Evolutionary conservation across 2,329 filamentous ascomycete genomes (phyloP).

Genomic region (Clonostachys rosea): DNA sequence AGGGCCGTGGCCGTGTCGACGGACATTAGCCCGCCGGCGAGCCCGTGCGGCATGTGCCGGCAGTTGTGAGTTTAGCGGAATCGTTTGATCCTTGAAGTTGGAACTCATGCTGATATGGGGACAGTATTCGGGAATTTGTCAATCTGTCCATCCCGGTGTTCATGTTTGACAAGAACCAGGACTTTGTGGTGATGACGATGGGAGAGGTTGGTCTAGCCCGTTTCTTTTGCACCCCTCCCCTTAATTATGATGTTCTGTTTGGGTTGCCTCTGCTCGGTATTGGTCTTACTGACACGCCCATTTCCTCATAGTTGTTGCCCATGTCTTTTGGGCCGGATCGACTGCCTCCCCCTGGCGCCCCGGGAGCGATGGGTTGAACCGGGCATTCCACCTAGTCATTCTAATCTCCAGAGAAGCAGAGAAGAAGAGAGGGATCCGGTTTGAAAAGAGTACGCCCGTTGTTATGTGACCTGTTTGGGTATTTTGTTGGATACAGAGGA

Average conservation of each 20-base stretch:
- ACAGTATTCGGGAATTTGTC: conserved; percentile 73
- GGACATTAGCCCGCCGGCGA: conserved; percentile 64
- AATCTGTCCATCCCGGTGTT: conserved; percentile 68
- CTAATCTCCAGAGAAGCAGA: not conserved
- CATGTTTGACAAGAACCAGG: conserved; percentile 85
- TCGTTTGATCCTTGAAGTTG: too few relatives aligned
- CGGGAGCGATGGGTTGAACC: conserved; percentile 1
- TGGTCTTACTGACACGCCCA: conserved; percentile 2
- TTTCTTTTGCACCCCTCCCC: not conserved
- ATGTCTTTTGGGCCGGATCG: conserved; percentile 64
- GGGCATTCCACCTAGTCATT: not conserved
- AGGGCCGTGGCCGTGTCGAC: conserved; percentile 82
- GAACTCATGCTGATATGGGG: not conserved
- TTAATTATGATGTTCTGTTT: not conserved
- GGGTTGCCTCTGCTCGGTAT: not conserved
- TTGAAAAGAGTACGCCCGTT: too few relatives aligned
- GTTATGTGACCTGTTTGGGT: too few relatives aligned
- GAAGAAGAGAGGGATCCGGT: not conserved
- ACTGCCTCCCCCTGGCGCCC: conserved; percentile 33
- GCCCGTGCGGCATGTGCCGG: conserved; percentile 93
- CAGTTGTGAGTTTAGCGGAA: conserved; percentile 87
- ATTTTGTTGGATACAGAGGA: too few relatives aligned
- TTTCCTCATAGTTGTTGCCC: conserved; percentile 50
- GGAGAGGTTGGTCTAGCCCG: conserved; percentile 47
- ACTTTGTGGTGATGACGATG: conserved; percentile 65